phyloP scores from a whole-genome alignment of 495 filamentous ascomycete genomes.

The Penicillium nucicola region DNA sequence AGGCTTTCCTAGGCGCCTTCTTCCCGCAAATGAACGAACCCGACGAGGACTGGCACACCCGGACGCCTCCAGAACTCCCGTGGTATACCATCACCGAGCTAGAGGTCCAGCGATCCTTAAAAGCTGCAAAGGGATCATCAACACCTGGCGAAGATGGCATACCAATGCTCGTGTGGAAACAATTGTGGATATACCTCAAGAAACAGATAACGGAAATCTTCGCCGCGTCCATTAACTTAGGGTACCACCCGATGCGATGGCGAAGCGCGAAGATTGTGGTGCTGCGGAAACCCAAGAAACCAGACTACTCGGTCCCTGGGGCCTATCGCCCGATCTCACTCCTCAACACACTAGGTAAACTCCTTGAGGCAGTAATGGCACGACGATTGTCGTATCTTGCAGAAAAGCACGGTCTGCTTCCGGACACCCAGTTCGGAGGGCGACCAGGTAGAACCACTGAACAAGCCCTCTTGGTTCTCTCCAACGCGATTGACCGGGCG shows the following conservation, averaged over 20 bases:
- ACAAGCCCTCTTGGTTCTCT: slow-evolving; percentile 14
- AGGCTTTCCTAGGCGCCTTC: too few relatives aligned
- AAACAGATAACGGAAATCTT: too few relatives aligned
- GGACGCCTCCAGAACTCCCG: too few relatives aligned
- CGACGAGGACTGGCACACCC: too few relatives aligned
- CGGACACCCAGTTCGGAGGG: slow-evolving; percentile 16
- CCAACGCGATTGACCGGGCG: slow-evolving; percentile 17
- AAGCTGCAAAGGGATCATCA: too few relatives aligned
- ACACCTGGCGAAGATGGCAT: too few relatives aligned
- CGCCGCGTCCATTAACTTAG: slow-evolving; percentile 2
- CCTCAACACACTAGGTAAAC: slow-evolving; percentile 19
- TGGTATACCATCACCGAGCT: too few relatives aligned
- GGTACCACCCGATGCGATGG: slow-evolving; percentile 19
- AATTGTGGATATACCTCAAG: too few relatives aligned
- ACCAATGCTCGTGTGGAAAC: too few relatives aligned
- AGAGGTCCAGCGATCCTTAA: too few relatives aligned
- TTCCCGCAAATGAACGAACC: too few relatives aligned
- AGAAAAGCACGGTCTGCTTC: slow-evolving; percentile 15
- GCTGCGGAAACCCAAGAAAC: slow-evolving; percentile 21
- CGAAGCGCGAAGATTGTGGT: slow-evolving; percentile 20
- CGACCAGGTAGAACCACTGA: slow-evolving; percentile 12
- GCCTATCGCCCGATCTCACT: slow-evolving; percentile 26
- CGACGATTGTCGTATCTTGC: slow-evolving; percentile 9
- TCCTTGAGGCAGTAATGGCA: slow-evolving; percentile 18
- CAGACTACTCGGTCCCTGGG: slow-evolving; percentile 18